Evolutionary conservation across 495 filamentous ascomycete species (phyloP).

Genomic region (Talaromyces trachyspermus): DNA sequence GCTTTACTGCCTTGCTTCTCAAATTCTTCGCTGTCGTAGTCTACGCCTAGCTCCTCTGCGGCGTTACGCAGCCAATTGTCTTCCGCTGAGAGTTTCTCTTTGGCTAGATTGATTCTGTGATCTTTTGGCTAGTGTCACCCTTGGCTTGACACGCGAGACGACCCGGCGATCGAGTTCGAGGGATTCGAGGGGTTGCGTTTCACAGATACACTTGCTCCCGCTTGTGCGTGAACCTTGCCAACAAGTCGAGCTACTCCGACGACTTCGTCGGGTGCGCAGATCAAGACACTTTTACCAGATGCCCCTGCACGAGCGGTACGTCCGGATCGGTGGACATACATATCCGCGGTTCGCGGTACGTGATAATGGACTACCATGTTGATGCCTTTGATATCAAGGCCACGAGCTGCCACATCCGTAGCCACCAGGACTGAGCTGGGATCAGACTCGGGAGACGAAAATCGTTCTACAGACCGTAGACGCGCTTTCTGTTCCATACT

Average conservation of each 20-base stretch:
- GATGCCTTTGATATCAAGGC: conserved; percentile 86
- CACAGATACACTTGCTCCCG: conserved; percentile 28
- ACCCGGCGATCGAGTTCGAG: conserved; percentile 79
- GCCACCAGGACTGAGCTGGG: conserved; percentile 72
- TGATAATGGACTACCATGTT: conserved; percentile 91
- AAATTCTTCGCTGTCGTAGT: conserved; percentile 84
- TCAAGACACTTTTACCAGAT: conserved; percentile 70
- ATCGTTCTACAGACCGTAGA: conserved; percentile 83
- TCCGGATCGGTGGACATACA: conserved; percentile 92
- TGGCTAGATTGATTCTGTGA: conserved; percentile 78
- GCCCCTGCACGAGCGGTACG: conserved; percentile 81
- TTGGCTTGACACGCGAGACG: conserved; percentile 63
- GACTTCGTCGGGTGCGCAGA: conserved; percentile 90
- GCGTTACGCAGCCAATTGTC: conserved; percentile 78
- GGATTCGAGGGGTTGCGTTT: conserved; percentile 62
- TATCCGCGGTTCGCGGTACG: conserved; percentile 82
- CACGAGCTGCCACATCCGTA: conserved; percentile 93
- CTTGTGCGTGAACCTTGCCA: conserved; percentile 69
- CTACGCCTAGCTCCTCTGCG: conserved; percentile 89
- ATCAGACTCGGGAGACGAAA: conserved; percentile 56
- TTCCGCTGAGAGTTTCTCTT: conserved; percentile 75
- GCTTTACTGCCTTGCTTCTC: conserved; percentile 49
- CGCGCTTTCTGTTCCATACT: conserved; percentile 97
- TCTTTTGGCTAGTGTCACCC: conserved; percentile 71
- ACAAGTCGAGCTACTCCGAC: conserved; percentile 74